A percentile compares a stretch with the other conserved stretches of the same genome.
These are phyloP conservation scores for Microbotryum intermedium DNA, from an alignment of 1,284 basidiomycete genomes.

Conservation along the genomic window DNA sequence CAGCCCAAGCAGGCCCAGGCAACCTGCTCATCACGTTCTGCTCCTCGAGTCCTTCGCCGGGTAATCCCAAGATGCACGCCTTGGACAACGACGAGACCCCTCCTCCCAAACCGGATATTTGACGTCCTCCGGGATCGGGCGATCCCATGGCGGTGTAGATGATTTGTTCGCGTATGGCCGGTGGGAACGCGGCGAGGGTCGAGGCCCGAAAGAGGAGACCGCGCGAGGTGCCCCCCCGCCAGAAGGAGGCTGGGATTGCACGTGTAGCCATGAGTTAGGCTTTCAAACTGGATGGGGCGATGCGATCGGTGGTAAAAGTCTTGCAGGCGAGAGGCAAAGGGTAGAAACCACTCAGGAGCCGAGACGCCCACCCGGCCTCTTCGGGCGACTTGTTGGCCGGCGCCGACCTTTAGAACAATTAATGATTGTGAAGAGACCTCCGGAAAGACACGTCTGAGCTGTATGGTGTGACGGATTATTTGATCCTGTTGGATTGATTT, in stretches of 20 bases:
- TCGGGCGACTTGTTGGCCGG: no score
- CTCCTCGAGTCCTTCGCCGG: slow-evolving; percentile 13
- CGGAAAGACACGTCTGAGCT: no score
- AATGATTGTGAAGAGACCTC: no score
- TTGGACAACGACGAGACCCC: slow-evolving; percentile 23
- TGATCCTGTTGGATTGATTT: no score
- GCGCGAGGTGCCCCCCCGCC: slow-evolving; percentile 26
- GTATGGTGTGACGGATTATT: no score
- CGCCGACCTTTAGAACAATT: no score
- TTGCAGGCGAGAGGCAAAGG: not conserved
- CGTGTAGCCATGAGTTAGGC: slow-evolving; percentile 2
- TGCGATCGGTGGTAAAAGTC: not conserved
- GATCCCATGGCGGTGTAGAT: slow-evolving; percentile 23
- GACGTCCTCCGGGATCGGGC: slow-evolving; percentile 22
- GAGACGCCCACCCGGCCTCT: not conserved
- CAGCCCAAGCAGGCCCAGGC: slow-evolving; percentile 23
- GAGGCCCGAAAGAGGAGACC: slow-evolving; percentile 23
- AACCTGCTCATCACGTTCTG: slow-evolving; percentile 3
- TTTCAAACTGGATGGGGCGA: not conserved
- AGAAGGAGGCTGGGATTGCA: slow-evolving; percentile 19
- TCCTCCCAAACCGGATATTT: slow-evolving; percentile 24
- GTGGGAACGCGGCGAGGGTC: slow-evolving; percentile 10
- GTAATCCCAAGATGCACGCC: slow-evolving; percentile 14
- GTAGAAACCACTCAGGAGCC: not conserved
- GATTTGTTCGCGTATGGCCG: slow-evolving; percentile 14